Evolutionary conservation across 106 monocot species (phyloP).

Genomic region (Acorus calamus): DNA sequence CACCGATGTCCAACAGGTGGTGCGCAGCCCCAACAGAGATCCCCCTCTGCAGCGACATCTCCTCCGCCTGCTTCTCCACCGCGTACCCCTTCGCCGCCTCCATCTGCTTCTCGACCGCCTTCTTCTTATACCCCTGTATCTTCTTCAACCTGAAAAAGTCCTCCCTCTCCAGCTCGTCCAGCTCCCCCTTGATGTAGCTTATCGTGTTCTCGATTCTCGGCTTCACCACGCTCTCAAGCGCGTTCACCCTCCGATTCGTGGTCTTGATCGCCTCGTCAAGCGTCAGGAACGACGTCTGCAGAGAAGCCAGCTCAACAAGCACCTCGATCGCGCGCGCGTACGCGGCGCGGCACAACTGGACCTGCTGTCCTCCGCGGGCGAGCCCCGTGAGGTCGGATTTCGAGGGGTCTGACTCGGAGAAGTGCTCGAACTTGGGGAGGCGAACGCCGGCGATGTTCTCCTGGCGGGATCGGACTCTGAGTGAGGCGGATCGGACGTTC

Average conservation of each 20-base stretch:
- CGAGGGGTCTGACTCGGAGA: constrained; percentile 28
- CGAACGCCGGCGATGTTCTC: constrained; percentile 88
- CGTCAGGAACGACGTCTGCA: constrained; percentile 93
- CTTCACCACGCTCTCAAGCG: constrained; percentile 93
- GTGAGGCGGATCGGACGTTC: constrained; percentile 53
- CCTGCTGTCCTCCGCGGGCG: constrained; percentile 74
- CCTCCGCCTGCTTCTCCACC: constrained; percentile 37
- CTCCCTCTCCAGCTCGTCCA: constrained; percentile 92
- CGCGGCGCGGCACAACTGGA: constrained; percentile 77
- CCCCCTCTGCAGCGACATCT: constrained; percentile 47
- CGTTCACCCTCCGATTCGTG: constrained; percentile 91
- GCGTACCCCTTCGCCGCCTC: constrained; percentile 36
- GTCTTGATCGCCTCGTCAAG: constrained; percentile 97
- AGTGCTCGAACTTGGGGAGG: constrained; percentile 87
- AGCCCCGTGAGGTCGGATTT: constrained; percentile 68
- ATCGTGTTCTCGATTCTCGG: constrained; percentile 93
- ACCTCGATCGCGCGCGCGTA: constrained; percentile 83
- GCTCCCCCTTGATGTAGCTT: constrained; percentile 81
- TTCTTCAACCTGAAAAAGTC: constrained; percentile 97
- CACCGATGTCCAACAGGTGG: constrained; percentile 42
- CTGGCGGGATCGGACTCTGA: constrained; percentile 73
- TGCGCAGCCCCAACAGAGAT: constrained; percentile 43
- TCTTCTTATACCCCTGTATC: constrained; percentile 90
- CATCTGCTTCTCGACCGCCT: constrained; percentile 59
- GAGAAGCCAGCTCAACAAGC: constrained; percentile 83